A percentile compares a stretch with the other conserved stretches of the same genome.
These are phyloP conservation scores for Mycocalia duriaeana DNA, from an alignment of 1,284 basidiomycete species.

Conservation along the genomic window DNA sequence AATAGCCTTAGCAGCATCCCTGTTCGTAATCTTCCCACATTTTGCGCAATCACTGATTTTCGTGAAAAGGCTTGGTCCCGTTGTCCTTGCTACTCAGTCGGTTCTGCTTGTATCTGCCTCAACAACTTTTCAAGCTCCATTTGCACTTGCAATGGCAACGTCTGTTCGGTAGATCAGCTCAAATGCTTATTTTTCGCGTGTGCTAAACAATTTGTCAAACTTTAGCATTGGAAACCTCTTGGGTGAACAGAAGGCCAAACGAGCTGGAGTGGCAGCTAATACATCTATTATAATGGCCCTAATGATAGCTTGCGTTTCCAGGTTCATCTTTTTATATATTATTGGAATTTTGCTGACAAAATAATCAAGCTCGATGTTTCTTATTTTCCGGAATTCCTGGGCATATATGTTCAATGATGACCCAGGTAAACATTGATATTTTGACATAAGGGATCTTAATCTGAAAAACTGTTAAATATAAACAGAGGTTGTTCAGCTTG, in stretches of 20 bases:
- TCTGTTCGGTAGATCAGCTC: constrained; percentile 78
- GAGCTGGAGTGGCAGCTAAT: constrained; percentile 63
- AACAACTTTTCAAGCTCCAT: constrained; percentile 83
- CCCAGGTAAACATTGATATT: too few species aligned
- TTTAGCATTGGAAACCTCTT: constrained; percentile 76
- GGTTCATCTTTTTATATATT: constrained; percentile 41
- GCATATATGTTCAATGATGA: constrained; percentile 81
- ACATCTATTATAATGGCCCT: constrained; percentile 61
- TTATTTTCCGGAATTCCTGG: constrained; percentile 72
- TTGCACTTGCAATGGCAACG: constrained; percentile 74
- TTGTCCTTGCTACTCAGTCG: constrained; percentile 66
- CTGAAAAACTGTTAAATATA: too few species aligned
- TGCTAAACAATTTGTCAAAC: too few species aligned
- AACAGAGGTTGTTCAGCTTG: constrained; percentile 56
- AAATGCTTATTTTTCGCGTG: too few species aligned
- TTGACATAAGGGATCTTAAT: too few species aligned
- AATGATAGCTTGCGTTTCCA: constrained; percentile 52
- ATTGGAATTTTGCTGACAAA: neutral
- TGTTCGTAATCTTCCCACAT: too few species aligned
- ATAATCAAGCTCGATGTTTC: constrained; percentile 53
- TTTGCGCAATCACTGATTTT: too few species aligned
- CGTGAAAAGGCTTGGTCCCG: constrained; percentile 49
- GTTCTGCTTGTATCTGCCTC: constrained; percentile 71
- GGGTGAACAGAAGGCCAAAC: constrained; percentile 64
- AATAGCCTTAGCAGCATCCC: constrained; percentile 52